A percentile compares a stretch with the other conserved stretches of the same genome.
Evolutionary conservation across 1,139 yeast genomes (phyloP).

Genomic region (Debaryomyces sp.): DNA sequence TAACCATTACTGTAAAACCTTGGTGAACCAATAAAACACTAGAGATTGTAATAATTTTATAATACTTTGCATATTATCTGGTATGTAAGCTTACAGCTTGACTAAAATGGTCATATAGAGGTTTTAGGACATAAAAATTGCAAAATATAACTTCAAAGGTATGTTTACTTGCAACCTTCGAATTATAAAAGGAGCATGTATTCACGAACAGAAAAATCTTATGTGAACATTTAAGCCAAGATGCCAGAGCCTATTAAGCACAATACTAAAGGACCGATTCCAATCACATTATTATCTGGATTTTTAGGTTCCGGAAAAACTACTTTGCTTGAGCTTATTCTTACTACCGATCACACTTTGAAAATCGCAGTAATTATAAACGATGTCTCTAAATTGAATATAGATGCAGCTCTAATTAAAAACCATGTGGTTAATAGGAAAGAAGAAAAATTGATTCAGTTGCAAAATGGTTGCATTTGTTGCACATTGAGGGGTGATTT

Average conservation of each 20-base stretch:
- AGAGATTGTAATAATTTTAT: too few species aligned
- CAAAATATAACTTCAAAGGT: background rate
- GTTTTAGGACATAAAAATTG: background rate
- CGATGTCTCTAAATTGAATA: constrained; percentile 41
- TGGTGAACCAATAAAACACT: background rate
- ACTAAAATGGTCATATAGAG: background rate
- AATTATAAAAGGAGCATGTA: background rate
- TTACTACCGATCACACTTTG: constrained; percentile 39
- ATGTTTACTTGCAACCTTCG: background rate
- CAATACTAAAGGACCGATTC: constrained; percentile 26
- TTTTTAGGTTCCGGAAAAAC: constrained; percentile 51
- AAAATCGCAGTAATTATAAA: constrained; percentile 48
- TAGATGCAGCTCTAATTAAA: constrained; percentile 43
- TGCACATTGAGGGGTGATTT: constrained; percentile 50
- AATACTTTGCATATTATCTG: background rate
- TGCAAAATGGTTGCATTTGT: constrained; percentile 52
- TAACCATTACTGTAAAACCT: background rate
- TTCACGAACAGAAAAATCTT: background rate
- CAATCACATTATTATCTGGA: constrained; percentile 47
- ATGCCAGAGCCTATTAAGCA: constrained; percentile 18
- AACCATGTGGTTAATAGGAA: constrained; percentile 41
- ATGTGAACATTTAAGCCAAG: background rate
- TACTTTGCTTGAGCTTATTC: constrained; percentile 43
- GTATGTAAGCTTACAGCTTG: background rate
- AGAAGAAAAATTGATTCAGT: constrained; percentile 44